Evolutionary conservation across 2,329 filamentous ascomycete species (phyloP), one percentile per base, ranked within the genome.

Genomic region (Epichloe baconii): DNA sequence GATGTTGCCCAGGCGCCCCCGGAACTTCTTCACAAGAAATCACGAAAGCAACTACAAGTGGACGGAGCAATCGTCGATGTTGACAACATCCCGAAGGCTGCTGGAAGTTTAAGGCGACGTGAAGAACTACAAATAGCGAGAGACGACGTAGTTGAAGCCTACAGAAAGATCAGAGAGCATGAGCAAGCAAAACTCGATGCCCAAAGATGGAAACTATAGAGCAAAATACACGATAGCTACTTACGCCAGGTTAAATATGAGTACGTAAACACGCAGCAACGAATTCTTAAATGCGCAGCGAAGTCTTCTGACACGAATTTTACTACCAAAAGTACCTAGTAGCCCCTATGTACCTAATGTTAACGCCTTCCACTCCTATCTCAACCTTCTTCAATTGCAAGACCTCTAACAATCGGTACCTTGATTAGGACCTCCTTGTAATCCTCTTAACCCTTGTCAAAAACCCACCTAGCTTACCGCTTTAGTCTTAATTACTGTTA

Each of bases 1-100:
- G 77, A 79, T 55, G 72, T 90, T 31, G 88, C 79, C 3, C 74
- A 82, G 59, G 89, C 86, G 38, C 90, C 90, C 34, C 89, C 90
- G 0, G 78, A 79, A 55, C 75, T 94, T 50, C 75, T 93, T 49
- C 77, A 79, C 57, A 81, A 77, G 54, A 62, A 62, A 48, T 55
- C 58, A 44, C 57, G 63, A 6, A 62, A 62, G 34, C 64, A 64
- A 48, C 60, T 71, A 19, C 63, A 62, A 45, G 56, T 68, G 14
- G 58, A 56, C n/a, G 65, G 61, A 11, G 66, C 66, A 11, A 55
- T 58, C 0, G 68, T 67, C 14, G 60, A 68, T 34, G 68, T 70
- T 11, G 63, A 55, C 4, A 66, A 63, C 40, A 58, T 69, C 14
- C 68, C 68, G 41, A 70, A 68, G 53, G 56, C 67, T 15, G 66